Base-by-base conservation (phyloP, 495 filamentous ascomycete genomes). In the Pseudomonodictys pantanalensis region DNA sequence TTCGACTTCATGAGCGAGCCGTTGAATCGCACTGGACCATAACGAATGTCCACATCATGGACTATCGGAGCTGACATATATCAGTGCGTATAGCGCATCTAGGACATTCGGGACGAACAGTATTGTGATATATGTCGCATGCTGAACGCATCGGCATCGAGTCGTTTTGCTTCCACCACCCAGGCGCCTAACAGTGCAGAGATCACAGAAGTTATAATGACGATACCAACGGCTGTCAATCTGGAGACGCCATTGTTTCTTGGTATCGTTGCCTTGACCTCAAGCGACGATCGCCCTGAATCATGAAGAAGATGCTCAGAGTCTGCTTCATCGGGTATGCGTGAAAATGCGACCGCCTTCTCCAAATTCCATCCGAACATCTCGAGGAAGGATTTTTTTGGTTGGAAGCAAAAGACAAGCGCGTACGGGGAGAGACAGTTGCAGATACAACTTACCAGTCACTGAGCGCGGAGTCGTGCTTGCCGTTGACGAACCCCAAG, bases 1-100 rank as follows among this genome's bases (percentile, higher is more conserved):
- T 81, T 80, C 48, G 81, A 74, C 26, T 80, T 76, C 25, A 83
- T 26, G 1, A 84, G 71, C 0, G 77, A 78, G 26, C 81, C 80
- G 61, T 83, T 81, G 66, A 79, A 82, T 5, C 51, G 51, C 18
- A 75, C 59, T 0, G 56, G 33, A 7, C 52, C 56, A 47, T 76
- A 77, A 20, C 32, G 56, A 8, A 77, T 58, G 17, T 63, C 68
- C 4, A 75, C 62, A 30, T 73, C 70, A 15, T 62, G 69, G n/a
- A 72, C 35, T 3, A 76, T 28, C 2, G 74, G 73, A 6, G 74
- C 74, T 77, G 25, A 15, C 11, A 2, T 12, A 11, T 35, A 23
- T 56, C 42, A 46, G 42, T 20, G 20, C 1, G 39, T 32, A 2
- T 22, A 39, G 18, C 11, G n/a, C 2, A 26, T 32, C 12, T 7